Evolutionary conservation across 2,329 filamentous ascomycete species (phyloP), one percentile per base, ranked within the genome.

Genomic region (Penicillium sp.): DNA sequence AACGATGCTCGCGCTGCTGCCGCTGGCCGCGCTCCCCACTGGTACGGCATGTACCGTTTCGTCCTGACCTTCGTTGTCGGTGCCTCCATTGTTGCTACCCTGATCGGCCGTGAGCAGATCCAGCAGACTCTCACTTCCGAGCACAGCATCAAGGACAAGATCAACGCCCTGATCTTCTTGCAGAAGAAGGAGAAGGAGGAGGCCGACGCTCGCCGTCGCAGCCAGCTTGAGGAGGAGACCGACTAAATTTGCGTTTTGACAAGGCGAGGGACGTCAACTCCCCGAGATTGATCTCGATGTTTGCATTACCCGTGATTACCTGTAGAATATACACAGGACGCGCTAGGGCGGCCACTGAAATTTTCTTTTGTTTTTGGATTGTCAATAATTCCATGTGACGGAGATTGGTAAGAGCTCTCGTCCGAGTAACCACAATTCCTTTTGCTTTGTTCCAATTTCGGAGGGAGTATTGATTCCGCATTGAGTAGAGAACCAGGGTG

Each of bases 41-140:
- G 91, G 91, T 96, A 95, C 69, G 80, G 78, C 52, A 87, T 84
- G 41, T 96, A 96, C 75, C 88, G 92, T 29, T 96, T 95, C 71
- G 85, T 95, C 8, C 78, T 96, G 60, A 96, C 92, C 2, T 92
- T 91, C 68, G 80, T 96, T 53, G 91, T 95, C 25, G 91, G 92
- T 33, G 77, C 82, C 36, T 85, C 87, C 55, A 92, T 96, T 59
- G 83, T 93, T 35, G 74, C 89, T 59, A 92, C 82, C 55, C 75
- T 96, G 58, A 80, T 96, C 55, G 89, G 89, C 34, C 83, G 91
- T 53, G 87, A 90, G 63, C 86, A 91, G 73, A 83, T 95, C 58
- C 78, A 76, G 46, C 63, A 64, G 54, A 66, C 57, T 52, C 46
- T 65, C 39, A 49, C 50, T 50, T 51, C 65, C 14, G 64, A 67